Evolutionary conservation across 305 asterid genomes (phyloP).

Genomic region (Ilex paraguariensis): DNA sequence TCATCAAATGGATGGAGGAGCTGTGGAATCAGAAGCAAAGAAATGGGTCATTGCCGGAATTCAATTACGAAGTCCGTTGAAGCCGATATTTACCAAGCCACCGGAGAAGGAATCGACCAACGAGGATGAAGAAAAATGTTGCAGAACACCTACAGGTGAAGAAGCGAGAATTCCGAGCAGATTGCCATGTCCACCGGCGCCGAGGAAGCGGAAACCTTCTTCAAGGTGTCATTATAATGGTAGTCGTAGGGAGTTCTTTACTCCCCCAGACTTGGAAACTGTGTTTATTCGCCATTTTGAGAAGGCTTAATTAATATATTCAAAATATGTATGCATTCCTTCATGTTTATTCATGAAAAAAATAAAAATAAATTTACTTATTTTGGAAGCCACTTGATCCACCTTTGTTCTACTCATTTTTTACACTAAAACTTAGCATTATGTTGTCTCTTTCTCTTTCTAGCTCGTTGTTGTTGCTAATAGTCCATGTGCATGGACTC

Average conservation of each 20-base stretch:
- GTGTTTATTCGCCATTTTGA: constrained; percentile 37
- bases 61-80: constrained; percentile 27
- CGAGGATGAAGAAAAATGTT: constrained; percentile 28
- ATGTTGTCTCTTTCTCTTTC: background rate
- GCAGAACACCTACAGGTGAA: constrained; percentile 58
- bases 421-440: constrained; percentile 4
- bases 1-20: constrained; percentile 27
- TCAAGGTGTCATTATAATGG: constrained; percentile 42
- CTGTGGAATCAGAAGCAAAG: constrained; percentile 24
- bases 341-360: too few relatives aligned
- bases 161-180: constrained; percentile 45
- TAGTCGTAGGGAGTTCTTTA: constrained; percentile 48
- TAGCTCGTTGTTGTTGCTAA: constrained; percentile 4
- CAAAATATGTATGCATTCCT: too few relatives aligned
- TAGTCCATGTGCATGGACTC: constrained; percentile 9
- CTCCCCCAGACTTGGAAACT: constrained; percentile 63
- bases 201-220: constrained; percentile 56
- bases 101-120: constrained; percentile 13
- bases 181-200: constrained; percentile 60
- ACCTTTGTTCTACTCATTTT: background rate
- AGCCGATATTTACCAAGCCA: constrained; percentile 46
- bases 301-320: constrained; percentile 19
- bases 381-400: background rate
- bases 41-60: constrained; percentile 52
- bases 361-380: too few relatives aligned